Evolutionary conservation across 768 basidiomycete genomes (phyloP).

Genomic region (Tylopilus vinaceipallidus): DNA sequence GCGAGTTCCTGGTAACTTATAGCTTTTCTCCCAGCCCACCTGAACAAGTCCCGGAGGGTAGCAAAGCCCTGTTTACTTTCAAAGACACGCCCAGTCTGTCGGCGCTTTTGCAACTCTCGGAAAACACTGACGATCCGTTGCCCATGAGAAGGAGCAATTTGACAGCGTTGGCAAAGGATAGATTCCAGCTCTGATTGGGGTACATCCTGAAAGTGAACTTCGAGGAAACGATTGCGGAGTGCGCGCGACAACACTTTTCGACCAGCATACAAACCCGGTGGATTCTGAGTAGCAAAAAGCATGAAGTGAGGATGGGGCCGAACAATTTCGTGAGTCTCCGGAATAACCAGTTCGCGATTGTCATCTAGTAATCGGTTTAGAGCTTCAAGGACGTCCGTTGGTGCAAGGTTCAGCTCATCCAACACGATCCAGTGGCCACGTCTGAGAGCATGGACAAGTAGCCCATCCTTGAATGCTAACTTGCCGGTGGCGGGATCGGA

Average conservation of each 20-base stretch:
- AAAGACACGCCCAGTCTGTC: constrained; percentile 89
- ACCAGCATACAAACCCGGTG: constrained; percentile 92
- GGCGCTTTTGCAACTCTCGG: constrained; percentile 86
- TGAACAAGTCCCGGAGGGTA: constrained; percentile 93
- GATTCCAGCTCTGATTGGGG: constrained; percentile 91
- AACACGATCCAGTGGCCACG: constrained; percentile 97
- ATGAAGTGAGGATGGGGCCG: constrained; percentile 94
- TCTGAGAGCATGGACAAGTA: constrained; percentile 89
- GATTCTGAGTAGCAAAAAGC: constrained; percentile 98
- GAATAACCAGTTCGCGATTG: constrained; percentile 92
- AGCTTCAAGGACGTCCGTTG: constrained; percentile 96
- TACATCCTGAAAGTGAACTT: constrained; percentile 96
- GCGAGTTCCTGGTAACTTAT: constrained; percentile 90
- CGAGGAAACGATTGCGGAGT: constrained; percentile 95
- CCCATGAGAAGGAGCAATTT: constrained; percentile 92
- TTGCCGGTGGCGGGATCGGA: constrained; percentile 93
- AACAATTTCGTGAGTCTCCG: constrained; percentile 94
- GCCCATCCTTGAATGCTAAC: constrained; percentile 90
- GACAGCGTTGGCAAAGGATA: constrained; percentile 90
- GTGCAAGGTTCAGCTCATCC: constrained; percentile 96
- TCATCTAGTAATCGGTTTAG: constrained; percentile 96
- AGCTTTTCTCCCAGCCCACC: constrained; percentile 93
- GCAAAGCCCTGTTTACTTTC: constrained; percentile 98
- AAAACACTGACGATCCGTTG: constrained; percentile 90
- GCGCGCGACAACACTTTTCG: constrained; percentile 93